These are phyloP conservation scores for Pochonia chlamydosporia DNA, from an alignment of 2,329 filamentous ascomycete genomes.

Conservation along the genomic window DNA sequence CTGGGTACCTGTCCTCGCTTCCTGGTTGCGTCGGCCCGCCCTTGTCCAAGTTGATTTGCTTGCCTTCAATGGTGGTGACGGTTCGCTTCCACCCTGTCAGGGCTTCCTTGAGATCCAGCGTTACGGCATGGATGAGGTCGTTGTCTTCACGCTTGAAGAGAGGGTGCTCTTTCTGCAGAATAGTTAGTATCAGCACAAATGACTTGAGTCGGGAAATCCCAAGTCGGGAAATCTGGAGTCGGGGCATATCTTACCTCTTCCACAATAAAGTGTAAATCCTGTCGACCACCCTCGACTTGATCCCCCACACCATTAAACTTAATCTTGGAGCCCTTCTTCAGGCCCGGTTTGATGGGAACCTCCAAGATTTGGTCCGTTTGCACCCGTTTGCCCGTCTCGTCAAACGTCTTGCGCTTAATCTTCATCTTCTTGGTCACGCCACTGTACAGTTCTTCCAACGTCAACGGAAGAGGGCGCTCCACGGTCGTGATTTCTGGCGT, in stretches of 20 bases:
- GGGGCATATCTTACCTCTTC: conserved; percentile 64
- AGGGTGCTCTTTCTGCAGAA: conserved; percentile 71
- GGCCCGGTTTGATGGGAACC: conserved; percentile 89
- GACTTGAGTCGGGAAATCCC: too few species aligned
- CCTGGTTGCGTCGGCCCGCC: conserved; percentile 80
- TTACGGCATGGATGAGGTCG: conserved; percentile 72
- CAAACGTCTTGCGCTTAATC: conserved; percentile 94
- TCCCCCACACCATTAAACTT: conserved; percentile 98
- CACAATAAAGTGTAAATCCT: conserved; percentile 92
- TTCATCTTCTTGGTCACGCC: conserved; percentile 96
- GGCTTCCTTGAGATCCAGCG: conserved; percentile 86
- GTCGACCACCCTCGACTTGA: conserved; percentile 90
- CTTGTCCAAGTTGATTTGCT: conserved; percentile 74
- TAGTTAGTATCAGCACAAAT: conserved; percentile 13
- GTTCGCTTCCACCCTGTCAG: conserved; percentile 89
- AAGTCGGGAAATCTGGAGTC: too few species aligned
- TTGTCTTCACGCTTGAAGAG: conserved; percentile 84
- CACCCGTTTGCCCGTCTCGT: conserved; percentile 75
- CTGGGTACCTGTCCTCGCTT: conserved; percentile 74
- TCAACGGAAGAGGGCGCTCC: conserved; percentile 73
- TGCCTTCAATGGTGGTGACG: conserved; percentile 90
- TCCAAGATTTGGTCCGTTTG: conserved; percentile 87
- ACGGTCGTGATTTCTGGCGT: conserved; percentile 88
- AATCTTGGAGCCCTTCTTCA: conserved; percentile 97
- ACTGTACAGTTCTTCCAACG: conserved; percentile 81